These are phyloP conservation scores for Cryptococcus jaspeensis DNA, from an alignment of 1,284 basidiomycete species.

Conservation along the genomic window DNA sequence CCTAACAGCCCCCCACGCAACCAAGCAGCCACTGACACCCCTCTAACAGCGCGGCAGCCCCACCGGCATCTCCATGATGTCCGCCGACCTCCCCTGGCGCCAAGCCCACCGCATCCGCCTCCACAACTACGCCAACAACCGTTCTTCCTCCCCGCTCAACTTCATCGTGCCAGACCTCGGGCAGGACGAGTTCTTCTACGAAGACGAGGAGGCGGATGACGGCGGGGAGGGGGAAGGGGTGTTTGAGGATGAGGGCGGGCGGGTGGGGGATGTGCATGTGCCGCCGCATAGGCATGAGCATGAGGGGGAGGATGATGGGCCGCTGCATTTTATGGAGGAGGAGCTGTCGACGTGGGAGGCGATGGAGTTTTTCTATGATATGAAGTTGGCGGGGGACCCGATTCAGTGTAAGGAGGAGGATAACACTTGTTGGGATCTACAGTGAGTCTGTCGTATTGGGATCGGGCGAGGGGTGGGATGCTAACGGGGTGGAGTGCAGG, in stretches of 20 bases:
- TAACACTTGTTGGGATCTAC: slow-evolving; percentile 45
- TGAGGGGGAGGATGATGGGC: not conserved
- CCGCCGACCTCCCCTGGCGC: slow-evolving; percentile 48
- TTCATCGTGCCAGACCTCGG: slow-evolving; percentile 37
- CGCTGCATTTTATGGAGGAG: slow-evolving; percentile 25
- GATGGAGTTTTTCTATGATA: slow-evolving; percentile 42
- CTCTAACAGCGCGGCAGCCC: slow-evolving; percentile 43
- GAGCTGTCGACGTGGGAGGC: slow-evolving; percentile 15
- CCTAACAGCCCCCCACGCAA: not conserved
- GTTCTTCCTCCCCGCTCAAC: slow-evolving; percentile 16
- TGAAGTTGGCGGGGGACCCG: slow-evolving; percentile 43
- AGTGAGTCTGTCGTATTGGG: slow-evolving; percentile 4
- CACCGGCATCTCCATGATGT: slow-evolving; percentile 54
- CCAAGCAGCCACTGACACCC: not conserved
- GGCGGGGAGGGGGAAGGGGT: too few relatives aligned
- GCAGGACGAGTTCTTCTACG: slow-evolving; percentile 5
- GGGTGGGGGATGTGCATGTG: too few relatives aligned
- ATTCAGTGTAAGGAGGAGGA: slow-evolving; percentile 46
- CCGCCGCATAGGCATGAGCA: too few relatives aligned
- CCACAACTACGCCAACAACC: slow-evolving; percentile 48
- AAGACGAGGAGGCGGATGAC: slow-evolving; percentile 23
- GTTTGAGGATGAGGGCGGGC: too few relatives aligned
- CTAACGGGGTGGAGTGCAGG: slow-evolving; percentile 15
- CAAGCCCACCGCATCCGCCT: slow-evolving; percentile 53
- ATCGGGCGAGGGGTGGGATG: not conserved